Conservation (phyloP, 345 rosid species). For the Sisymbrium irio region DNA sequence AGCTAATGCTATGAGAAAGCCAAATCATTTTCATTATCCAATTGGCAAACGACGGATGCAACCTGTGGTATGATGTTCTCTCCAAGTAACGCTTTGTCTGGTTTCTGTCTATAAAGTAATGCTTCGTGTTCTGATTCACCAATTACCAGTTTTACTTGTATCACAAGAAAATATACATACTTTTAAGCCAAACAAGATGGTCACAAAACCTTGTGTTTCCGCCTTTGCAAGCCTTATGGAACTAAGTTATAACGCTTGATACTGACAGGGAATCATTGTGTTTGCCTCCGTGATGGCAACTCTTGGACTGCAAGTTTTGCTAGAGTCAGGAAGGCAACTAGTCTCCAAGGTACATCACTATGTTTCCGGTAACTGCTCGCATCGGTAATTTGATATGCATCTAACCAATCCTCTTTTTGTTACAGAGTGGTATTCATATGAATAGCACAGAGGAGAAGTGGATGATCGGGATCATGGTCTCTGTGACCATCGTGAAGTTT, state of each 20-base stretch:
- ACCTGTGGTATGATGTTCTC: conserved; percentile 66
- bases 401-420: neutral
- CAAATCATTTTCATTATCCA: conserved; percentile 71
- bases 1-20: conserved; percentile 71
- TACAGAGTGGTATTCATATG: conserved; percentile 44
- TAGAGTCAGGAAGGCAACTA: conserved; percentile 55
- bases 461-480: conserved; percentile 60
- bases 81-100: neutral
- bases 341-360: conserved; percentile 36
- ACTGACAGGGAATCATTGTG: conserved; percentile 55
- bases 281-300: conserved; percentile 72
- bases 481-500: conserved; percentile 48
- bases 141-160: neutral
- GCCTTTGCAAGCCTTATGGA: neutral
- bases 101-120: neutral
- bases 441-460: conserved; percentile 42
- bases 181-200: neutral
- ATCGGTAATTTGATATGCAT: neutral
- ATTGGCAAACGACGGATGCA: conserved; percentile 89
- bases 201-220: neutral
- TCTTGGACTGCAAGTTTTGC: conserved; percentile 55
- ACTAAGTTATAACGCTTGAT: neutral
- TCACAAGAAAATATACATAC: conserved; percentile 1
- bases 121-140: neutral
- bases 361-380: neutral